Percentiles rank a stretch among this genome's conserved stretches.
Evolutionary conservation across 495 filamentous ascomycete genomes (phyloP).

Genomic region (Umbilicaria muhlenbergii): DNA sequence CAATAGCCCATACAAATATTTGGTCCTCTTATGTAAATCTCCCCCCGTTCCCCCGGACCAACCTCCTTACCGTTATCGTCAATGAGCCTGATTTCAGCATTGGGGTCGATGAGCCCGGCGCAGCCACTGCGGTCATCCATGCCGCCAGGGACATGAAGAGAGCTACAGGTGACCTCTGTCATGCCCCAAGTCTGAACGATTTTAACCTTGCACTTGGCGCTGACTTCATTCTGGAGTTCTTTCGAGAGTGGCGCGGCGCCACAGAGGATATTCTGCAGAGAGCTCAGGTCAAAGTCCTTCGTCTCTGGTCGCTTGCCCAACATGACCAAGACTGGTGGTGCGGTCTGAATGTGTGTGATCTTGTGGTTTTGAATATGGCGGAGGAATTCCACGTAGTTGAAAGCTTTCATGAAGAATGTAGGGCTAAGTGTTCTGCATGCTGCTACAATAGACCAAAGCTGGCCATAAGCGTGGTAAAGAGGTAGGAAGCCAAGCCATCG

Average conservation of each 20-base stretch:
- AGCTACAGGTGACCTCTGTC: conserved; percentile 25
- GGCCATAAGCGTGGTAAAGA: conserved; percentile 29
- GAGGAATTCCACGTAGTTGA: conserved; percentile 29
- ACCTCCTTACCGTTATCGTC: conserved; percentile 12
- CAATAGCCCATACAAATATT: conserved; percentile 25
- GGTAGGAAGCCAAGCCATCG: conserved; percentile 32
- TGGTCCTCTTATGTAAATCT: conserved; percentile 23
- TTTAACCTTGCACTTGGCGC: conserved; percentile 24
- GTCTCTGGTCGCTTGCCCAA: conserved; percentile 28
- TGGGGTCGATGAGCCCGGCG: conserved; percentile 3
- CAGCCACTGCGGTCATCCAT: neutral
- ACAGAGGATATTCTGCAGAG: conserved; percentile 17
- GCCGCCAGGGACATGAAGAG: conserved; percentile 1
- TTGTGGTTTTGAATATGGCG: conserved; percentile 22
- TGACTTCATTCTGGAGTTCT: conserved; percentile 28
- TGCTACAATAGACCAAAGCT: conserved; percentile 31
- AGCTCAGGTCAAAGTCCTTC: conserved; percentile 26
- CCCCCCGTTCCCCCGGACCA: conserved; percentile 16
- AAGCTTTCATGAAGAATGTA: conserved; percentile 30
- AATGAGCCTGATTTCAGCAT: conserved; percentile 15
- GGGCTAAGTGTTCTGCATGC: conserved; percentile 16
- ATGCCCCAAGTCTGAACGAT: conserved; percentile 36
- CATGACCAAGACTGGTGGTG: conserved; percentile 32
- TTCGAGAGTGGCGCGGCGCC: conserved; percentile 21
- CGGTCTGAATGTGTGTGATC: conserved; percentile 28